These are phyloP conservation scores for Suillus placidus DNA, from an alignment of 768 basidiomycete genomes.

Conservation along the genomic window DNA sequence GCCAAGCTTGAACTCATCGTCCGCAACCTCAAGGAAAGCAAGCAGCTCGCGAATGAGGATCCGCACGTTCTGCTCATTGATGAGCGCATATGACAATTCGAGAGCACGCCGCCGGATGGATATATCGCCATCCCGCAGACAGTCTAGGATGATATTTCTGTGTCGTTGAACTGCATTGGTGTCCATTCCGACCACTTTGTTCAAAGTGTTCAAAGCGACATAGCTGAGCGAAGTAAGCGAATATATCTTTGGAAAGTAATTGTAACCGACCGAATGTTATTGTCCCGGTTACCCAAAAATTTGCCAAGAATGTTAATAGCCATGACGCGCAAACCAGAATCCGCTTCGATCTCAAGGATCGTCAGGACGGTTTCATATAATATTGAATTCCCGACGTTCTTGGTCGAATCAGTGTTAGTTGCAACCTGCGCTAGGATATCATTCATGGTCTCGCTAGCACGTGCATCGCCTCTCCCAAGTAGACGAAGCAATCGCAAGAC, in stretches of 20 bases:
- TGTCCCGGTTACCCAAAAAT: slow-evolving; percentile 96
- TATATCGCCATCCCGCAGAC: slow-evolving; percentile 97
- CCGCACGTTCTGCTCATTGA: slow-evolving; percentile 93
- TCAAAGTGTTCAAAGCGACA: slow-evolving; percentile 96
- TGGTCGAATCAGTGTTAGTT: slow-evolving; percentile 97
- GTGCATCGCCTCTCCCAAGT: slow-evolving; percentile 82
- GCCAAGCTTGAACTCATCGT: slow-evolving; percentile 97
- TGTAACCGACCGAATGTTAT: slow-evolving; percentile 86
- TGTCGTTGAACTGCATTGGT: slow-evolving; percentile 98
- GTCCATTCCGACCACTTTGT: slow-evolving; percentile 97
- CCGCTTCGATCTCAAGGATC: slow-evolving; percentile 96
- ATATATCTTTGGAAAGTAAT: slow-evolving; percentile 1
- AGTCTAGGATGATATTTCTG: slow-evolving; percentile 98
- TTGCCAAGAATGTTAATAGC: slow-evolving; percentile 99
- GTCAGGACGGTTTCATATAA: slow-evolving; percentile 97
- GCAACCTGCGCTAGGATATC: slow-evolving; percentile 98
- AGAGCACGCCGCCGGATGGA: slow-evolving; percentile 96
- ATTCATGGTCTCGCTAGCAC: slow-evolving; percentile 96
- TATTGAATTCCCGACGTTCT: slow-evolving; percentile 98
- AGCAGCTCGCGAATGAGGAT: slow-evolving; percentile 90
- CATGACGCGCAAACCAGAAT: slow-evolving; percentile 95
- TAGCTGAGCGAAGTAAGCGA: slow-evolving; percentile 58
- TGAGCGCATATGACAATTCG: slow-evolving; percentile 95
- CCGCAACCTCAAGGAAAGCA: slow-evolving; percentile 96
- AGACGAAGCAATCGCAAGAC: slow-evolving; percentile 85